Evolutionary conservation across 176 grass and related monocot species (phyloP).

Genomic region (Bolboschoenus planiculmis): DNA sequence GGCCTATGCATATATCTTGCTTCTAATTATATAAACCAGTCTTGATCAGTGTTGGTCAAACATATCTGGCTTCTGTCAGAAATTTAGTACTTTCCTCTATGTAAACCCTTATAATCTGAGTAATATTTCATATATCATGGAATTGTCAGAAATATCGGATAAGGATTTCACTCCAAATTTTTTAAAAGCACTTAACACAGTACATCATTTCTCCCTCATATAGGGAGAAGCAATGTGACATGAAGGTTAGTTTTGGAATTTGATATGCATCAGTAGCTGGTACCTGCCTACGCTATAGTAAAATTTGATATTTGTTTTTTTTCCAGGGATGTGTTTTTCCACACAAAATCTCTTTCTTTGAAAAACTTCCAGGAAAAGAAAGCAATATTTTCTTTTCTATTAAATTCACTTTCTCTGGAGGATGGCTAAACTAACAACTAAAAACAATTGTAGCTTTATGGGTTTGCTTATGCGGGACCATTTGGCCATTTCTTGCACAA

Average conservation of each 20-base stretch:
- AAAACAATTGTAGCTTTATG: conserved; percentile 48
- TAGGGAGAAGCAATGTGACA: background rate
- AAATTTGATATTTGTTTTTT: background rate
- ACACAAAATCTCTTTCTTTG: background rate
- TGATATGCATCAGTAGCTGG: background rate
- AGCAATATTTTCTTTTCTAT: background rate
- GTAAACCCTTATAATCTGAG: background rate
- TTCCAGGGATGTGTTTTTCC: background rate
- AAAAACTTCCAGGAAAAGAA: background rate
- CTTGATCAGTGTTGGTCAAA: conserved; percentile 2
- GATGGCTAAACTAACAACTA: background rate
- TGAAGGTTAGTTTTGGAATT: background rate
- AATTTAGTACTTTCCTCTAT: background rate
- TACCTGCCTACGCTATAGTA: background rate
- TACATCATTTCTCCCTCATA: background rate
- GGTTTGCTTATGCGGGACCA: conserved; percentile 69
- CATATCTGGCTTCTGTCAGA: background rate
- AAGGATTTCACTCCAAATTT: background rate
- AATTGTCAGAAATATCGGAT: background rate
- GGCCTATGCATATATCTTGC: background rate
- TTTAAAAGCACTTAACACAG: background rate
- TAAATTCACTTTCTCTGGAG: background rate
- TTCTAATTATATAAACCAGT: background rate
- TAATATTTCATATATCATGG: background rate
- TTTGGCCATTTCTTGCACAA: conserved; percentile 86